Percentiles rank a stretch among this genome's conserved stretches.
phyloP scores from a whole-genome alignment of 1,139 yeast genomes.

The Candida sp. region DNA sequence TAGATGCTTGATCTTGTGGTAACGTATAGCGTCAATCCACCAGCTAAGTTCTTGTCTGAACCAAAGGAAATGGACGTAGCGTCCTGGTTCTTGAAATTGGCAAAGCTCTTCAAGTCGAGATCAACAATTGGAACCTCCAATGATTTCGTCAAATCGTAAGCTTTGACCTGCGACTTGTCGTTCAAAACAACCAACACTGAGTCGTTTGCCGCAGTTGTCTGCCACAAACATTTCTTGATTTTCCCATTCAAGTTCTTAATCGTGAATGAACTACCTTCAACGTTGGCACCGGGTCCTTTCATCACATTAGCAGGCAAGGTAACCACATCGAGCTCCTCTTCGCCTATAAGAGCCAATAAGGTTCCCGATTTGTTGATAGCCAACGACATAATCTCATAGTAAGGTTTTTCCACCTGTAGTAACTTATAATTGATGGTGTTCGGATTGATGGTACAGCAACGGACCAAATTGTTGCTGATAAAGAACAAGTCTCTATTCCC shows the following conservation, averaged over 20 bases:
- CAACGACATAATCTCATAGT: constrained; percentile 26
- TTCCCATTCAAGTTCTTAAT: constrained; percentile 20
- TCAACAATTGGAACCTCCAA: constrained; percentile 26
- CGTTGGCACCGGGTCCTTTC: constrained; percentile 4
- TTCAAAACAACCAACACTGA: constrained; percentile 37
- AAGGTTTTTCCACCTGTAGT: constrained; percentile 9
- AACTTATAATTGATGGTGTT: constrained; percentile 24
- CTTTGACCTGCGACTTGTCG: constrained; percentile 23
- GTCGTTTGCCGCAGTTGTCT: constrained; percentile 28
- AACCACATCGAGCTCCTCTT: constrained; percentile 25
- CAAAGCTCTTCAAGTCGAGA: constrained; percentile 20
- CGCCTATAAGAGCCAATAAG: constrained; percentile 38
- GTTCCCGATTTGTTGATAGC: constrained; percentile 32
- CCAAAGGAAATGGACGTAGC: constrained; percentile 43
- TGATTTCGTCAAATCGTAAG: constrained; percentile 34
- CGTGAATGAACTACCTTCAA: constrained; percentile 19
- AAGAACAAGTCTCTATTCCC: constrained; percentile 31
- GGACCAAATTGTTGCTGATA: constrained; percentile 31
- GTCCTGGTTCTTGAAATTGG: constrained; percentile 14
- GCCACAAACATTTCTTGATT: constrained; percentile 38
- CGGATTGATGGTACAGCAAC: constrained; percentile 31
- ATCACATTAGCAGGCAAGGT: constrained; percentile 22
- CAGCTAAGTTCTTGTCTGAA: constrained; percentile 29
- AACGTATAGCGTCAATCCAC: constrained; percentile 40
- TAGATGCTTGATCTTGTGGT: constrained; percentile 26